Evolutionary conservation across 2,329 filamentous ascomycete genomes (phyloP).

Genomic region (Venturiaceae sp.): DNA sequence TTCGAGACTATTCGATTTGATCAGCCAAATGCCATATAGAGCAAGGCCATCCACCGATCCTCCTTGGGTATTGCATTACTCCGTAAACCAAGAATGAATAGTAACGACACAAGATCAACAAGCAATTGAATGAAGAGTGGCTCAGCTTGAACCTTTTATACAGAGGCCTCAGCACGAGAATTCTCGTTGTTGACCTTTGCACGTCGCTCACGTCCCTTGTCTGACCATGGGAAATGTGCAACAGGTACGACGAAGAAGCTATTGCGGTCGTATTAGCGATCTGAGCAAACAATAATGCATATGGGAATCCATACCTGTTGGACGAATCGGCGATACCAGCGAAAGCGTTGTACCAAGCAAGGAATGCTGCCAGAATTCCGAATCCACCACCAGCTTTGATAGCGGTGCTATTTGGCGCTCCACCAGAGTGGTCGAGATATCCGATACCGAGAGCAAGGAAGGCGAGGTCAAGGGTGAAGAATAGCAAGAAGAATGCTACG

Average conservation of each 20-base stretch:
- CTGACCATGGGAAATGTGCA: conserved; percentile 90
- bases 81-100: no score
- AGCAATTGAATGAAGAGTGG: no score
- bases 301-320: conserved; percentile 29
- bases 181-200: conserved; percentile 33
- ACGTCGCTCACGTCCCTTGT: conserved; percentile 56
- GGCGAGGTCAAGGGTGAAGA: conserved; percentile 48
- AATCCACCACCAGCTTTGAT: conserved; percentile 45
- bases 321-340: conserved; percentile 45
- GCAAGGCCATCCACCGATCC: no score
- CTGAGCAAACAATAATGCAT: no score
- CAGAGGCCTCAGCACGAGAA: conserved; percentile 19
- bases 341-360: conserved; percentile 45
- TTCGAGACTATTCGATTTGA: no score
- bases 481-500: conserved; percentile 46
- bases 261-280: not conserved
- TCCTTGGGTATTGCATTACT: no score
- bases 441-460: conserved; percentile 48
- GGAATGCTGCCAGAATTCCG: conserved; percentile 42
- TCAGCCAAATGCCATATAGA: no score
- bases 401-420: conserved; percentile 29
- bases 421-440: conserved; percentile 36
- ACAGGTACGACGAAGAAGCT: conserved; percentile 93
- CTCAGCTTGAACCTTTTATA: conserved; percentile 10
- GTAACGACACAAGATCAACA: not conserved